A percentile compares a stretch with the other conserved stretches of the same genome.
Conservation (phyloP, 116 monocot genomes). For the Posidonia oceanica region DNA sequence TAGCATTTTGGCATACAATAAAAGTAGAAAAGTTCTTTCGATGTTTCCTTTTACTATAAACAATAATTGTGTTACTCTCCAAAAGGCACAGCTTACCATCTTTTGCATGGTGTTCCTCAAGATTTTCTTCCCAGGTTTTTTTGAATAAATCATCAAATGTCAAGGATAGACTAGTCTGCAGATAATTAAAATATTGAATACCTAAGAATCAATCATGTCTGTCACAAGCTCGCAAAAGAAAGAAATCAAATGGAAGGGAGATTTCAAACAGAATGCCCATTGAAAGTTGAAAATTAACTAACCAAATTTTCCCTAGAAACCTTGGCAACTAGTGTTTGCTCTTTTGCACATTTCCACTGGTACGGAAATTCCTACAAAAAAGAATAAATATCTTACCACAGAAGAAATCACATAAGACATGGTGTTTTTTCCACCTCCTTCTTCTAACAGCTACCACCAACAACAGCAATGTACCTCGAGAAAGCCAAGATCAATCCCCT, state of each 20-base stretch:
- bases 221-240: background rate
- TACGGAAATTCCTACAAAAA: slow-evolving; percentile 42
- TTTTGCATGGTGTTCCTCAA: slow-evolving; percentile 13
- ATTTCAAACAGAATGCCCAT: background rate
- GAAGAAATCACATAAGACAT: background rate
- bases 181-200: background rate
- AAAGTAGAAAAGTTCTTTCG: background rate
- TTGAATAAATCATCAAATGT: slow-evolving; percentile 87
- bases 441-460: background rate
- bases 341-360: slow-evolving; percentile 33
- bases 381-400: background rate
- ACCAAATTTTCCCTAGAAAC: slow-evolving; percentile 40
- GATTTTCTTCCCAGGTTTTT: slow-evolving; percentile 62
- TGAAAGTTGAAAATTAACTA: slow-evolving; percentile 13
- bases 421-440: background rate
- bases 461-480: slow-evolving; percentile 43
- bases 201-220: background rate
- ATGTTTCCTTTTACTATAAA: too few species aligned
- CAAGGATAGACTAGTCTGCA: slow-evolving; percentile 53
- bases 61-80: background rate
- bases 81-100: slow-evolving; percentile 16
- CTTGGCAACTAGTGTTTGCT: slow-evolving; percentile 6
- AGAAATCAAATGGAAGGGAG: background rate
- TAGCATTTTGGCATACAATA: background rate
- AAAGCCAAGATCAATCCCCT: slow-evolving; percentile 65